phyloP scores from a whole-genome alignment of 192 early-diverging fungal genomes.

The Thoreauomyces humboldtii region DNA sequence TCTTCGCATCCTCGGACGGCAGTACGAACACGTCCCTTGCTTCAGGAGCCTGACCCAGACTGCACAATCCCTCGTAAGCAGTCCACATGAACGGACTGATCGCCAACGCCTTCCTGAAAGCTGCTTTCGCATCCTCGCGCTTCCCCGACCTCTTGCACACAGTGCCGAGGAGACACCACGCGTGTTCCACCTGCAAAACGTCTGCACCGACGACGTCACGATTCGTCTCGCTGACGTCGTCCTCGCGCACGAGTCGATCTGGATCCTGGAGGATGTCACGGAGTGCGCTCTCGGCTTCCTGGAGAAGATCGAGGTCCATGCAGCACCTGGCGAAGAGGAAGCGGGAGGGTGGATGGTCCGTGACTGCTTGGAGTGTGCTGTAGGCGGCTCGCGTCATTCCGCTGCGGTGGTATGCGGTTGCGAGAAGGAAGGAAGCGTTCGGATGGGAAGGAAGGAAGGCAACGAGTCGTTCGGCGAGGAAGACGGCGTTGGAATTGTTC shows the following conservation, averaged over 20 bases:
- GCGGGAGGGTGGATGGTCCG: conserved; percentile 2
- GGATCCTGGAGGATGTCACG: background rate
- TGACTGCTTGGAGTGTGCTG: conserved; percentile 13
- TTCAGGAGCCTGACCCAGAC: conserved; percentile 29
- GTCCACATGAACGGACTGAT: conserved; percentile 44
- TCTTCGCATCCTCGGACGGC: background rate
- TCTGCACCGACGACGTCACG: background rate
- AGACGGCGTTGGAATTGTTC: conserved; percentile 36
- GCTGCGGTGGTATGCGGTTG: conserved; percentile 23
- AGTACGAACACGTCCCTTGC: background rate
- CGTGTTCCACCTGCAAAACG: background rate
- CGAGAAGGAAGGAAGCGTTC: conserved; percentile 25
- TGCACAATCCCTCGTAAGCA: conserved; percentile 37
- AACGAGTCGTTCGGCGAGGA: conserved; percentile 41
- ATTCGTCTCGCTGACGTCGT: background rate
- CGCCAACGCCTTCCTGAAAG: conserved; percentile 26
- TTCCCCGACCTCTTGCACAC: conserved; percentile 21
- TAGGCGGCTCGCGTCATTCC: conserved; percentile 2
- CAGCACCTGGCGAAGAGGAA: conserved; percentile 31
- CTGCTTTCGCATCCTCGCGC: conserved; percentile 12
- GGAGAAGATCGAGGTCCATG: conserved; percentile 23
- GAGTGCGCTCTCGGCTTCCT: conserved; percentile 26
- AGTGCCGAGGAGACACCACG: conserved; percentile 28
- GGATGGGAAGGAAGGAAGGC: conserved; percentile 16
- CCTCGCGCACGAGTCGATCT: background rate